Evolutionary conservation across 2,329 filamentous ascomycete genomes (phyloP).

Genomic region (Diaporthe sp.): DNA sequence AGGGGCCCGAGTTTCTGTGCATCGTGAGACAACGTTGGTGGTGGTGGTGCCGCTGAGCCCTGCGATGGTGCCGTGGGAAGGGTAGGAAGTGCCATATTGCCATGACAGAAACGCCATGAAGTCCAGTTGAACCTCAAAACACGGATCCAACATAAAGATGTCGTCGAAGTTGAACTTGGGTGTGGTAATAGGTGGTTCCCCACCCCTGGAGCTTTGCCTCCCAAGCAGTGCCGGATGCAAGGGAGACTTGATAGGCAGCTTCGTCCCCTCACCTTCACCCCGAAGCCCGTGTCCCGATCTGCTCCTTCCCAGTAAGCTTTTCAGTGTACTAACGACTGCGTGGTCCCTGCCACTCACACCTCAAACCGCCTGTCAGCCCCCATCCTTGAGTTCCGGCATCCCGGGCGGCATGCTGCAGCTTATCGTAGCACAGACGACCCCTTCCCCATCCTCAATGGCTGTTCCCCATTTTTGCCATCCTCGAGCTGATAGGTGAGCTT

Average conservation of each 20-base stretch:
- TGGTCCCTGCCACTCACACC: not conserved
- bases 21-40: not conserved
- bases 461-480: constrained; percentile 16
- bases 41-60: not conserved
- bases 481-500: not conserved
- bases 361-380: not conserved
- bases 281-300: not conserved
- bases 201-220: constrained; percentile 15
- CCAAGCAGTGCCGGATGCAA: constrained; percentile 24
- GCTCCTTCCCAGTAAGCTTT: not conserved
- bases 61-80: not conserved
- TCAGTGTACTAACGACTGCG: not conserved
- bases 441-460: not conserved
- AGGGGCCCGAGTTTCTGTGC: constrained; percentile 7
- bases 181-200: not conserved
- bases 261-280: constrained; percentile 23
- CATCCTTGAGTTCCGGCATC: constrained; percentile 6
- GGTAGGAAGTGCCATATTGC: constrained; percentile 3
- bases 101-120: not conserved
- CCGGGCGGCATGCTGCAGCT: constrained; percentile 2
- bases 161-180: not conserved
- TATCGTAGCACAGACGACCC: not conserved
- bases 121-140: not conserved
- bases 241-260: constrained; percentile 28
- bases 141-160: not conserved